phyloP scores from a whole-genome alignment of 2,329 filamentous ascomycete genomes.

The Ceratocystis cacaofunesta region DNA sequence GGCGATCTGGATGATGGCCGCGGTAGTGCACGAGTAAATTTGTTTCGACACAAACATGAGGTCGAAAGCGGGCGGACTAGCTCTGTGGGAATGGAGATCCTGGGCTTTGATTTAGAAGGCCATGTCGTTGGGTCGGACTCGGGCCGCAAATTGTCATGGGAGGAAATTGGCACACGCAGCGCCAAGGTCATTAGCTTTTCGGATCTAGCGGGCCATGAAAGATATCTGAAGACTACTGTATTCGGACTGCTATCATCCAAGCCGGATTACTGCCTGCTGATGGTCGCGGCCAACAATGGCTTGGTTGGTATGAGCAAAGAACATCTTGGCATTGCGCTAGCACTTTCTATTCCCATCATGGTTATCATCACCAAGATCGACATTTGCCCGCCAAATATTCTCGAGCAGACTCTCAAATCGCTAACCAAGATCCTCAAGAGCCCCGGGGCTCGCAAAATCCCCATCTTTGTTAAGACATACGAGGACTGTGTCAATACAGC shows the following conservation, averaged over 20 bases:
- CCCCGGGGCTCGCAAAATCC: slow-evolving; percentile 85
- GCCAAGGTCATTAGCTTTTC: slow-evolving; percentile 96
- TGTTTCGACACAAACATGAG: slow-evolving; percentile 96
- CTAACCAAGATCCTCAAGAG: slow-evolving; percentile 87
- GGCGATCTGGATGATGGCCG: slow-evolving; percentile 88
- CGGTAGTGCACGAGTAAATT: slow-evolving; percentile 82
- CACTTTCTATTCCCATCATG: slow-evolving; percentile 94
- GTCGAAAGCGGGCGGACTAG: slow-evolving; percentile 90
- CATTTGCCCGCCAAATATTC: slow-evolving; percentile 88
- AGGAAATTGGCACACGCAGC: slow-evolving; percentile 88
- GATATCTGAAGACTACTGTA: slow-evolving; percentile 87
- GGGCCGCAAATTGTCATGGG: slow-evolving; percentile 83
- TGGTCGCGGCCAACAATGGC: slow-evolving; percentile 97
- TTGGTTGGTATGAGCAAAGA: slow-evolving; percentile 97
- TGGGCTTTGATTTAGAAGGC: slow-evolving; percentile 85
- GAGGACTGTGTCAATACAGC: slow-evolving; percentile 92
- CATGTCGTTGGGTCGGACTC: slow-evolving; percentile 68
- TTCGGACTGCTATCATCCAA: slow-evolving; percentile 89
- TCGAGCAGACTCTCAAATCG: slow-evolving; percentile 84
- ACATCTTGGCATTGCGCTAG: slow-evolving; percentile 85
- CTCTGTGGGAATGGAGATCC: slow-evolving; percentile 96
- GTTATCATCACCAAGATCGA: slow-evolving; percentile 97
- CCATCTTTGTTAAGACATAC: slow-evolving; percentile 81
- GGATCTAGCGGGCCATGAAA: slow-evolving; percentile 87
- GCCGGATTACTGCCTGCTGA: slow-evolving; percentile 92